Percentiles rank a stretch among this genome's conserved stretches.
These are phyloP conservation scores for Salvia rosmarinus DNA, from an alignment of 257 asterid species.

Conservation along the genomic window DNA sequence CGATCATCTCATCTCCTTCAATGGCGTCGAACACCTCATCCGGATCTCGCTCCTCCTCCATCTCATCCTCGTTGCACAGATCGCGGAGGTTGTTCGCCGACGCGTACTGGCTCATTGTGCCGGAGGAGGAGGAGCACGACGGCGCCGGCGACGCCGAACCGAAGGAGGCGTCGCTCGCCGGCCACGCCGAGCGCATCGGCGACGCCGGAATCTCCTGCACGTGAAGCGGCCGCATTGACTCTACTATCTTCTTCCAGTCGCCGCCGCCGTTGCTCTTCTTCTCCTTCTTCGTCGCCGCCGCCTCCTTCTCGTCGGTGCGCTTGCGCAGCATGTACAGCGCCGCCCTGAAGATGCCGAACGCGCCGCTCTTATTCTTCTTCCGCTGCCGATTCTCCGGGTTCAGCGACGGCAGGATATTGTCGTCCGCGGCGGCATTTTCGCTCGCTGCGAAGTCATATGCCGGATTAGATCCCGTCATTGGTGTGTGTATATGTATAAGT, in stretches of 20 bases:
- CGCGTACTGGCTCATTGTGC: slow-evolving; percentile 56
- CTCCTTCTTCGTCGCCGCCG: slow-evolving; percentile 8
- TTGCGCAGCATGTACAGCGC: slow-evolving; percentile 56
- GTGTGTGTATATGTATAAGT: background rate
- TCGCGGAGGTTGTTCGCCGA: slow-evolving; percentile 57
- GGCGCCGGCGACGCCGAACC: slow-evolving; percentile 27
- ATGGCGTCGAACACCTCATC: slow-evolving; percentile 65
- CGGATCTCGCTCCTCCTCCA: slow-evolving; percentile 51
- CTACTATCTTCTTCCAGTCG: slow-evolving; percentile 69
- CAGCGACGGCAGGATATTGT: background rate
- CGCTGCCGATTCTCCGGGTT: slow-evolving; percentile 9
- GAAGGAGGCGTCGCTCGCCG: slow-evolving; percentile 11
- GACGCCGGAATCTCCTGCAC: slow-evolving; percentile 46
- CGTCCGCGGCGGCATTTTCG: background rate
- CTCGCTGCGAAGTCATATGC: slow-evolving; percentile 20
- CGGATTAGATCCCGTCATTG: slow-evolving; percentile 35
- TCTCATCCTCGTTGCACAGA: slow-evolving; percentile 42
- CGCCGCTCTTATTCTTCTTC: slow-evolving; percentile 48
- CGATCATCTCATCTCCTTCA: slow-evolving; percentile 64
- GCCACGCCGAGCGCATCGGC: background rate
- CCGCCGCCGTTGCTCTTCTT: slow-evolving; percentile 12
- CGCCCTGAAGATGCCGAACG: slow-evolving; percentile 57
- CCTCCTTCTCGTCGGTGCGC: slow-evolving; percentile 35
- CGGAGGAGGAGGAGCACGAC: slow-evolving; percentile 34
- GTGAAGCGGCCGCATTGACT: slow-evolving; percentile 73